Percentiles rank a stretch among this genome's conserved stretches.
phyloP scores from a whole-genome alignment of 805 yeast genomes.

The Starmerella stellata region DNA sequence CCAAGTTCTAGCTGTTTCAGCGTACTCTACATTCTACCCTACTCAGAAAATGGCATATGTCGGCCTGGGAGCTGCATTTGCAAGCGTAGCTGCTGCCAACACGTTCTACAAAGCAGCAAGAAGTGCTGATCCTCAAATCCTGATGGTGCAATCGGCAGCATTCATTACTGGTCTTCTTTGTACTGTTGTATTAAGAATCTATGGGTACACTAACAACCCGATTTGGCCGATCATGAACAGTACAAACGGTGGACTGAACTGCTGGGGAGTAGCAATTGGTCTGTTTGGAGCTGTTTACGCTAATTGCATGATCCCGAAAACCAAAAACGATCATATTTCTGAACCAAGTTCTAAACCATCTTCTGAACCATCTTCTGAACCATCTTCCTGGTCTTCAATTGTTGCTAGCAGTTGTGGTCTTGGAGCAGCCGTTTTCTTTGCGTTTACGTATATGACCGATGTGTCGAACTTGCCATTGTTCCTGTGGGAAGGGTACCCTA shows the following conservation, averaged over 20 bases:
- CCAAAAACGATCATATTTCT: too few relatives aligned
- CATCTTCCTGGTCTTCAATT: slow-evolving; percentile 5
- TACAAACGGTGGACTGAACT: slow-evolving; percentile 73
- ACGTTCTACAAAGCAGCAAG: slow-evolving; percentile 30
- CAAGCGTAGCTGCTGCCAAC: slow-evolving; percentile 38
- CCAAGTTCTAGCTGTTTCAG: slow-evolving; percentile 52
- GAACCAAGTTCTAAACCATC: not conserved
- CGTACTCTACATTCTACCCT: slow-evolving; percentile 53
- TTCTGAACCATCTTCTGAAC: not conserved
- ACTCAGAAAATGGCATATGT: slow-evolving; percentile 46
- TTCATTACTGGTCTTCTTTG: slow-evolving; percentile 54
- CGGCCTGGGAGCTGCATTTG: slow-evolving; percentile 50
- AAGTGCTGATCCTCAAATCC: slow-evolving; percentile 18
- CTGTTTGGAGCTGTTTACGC: slow-evolving; percentile 46
- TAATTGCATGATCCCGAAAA: slow-evolving; percentile 12
- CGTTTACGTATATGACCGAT: slow-evolving; percentile 63
- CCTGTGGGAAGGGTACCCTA: slow-evolving; percentile 93
- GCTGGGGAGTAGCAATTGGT: slow-evolving; percentile 48
- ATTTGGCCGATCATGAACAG: slow-evolving; percentile 88
- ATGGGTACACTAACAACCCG: slow-evolving; percentile 74
- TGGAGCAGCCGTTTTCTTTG: slow-evolving; percentile 55
- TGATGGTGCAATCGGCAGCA: slow-evolving; percentile 30
- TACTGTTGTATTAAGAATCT: slow-evolving; percentile 58
- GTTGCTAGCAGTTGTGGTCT: slow-evolving; percentile 46
- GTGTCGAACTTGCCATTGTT: slow-evolving; percentile 74